Evolutionary conservation across 106 monocot genomes (phyloP).

Genomic region (Dactylorhiza incarnata): DNA sequence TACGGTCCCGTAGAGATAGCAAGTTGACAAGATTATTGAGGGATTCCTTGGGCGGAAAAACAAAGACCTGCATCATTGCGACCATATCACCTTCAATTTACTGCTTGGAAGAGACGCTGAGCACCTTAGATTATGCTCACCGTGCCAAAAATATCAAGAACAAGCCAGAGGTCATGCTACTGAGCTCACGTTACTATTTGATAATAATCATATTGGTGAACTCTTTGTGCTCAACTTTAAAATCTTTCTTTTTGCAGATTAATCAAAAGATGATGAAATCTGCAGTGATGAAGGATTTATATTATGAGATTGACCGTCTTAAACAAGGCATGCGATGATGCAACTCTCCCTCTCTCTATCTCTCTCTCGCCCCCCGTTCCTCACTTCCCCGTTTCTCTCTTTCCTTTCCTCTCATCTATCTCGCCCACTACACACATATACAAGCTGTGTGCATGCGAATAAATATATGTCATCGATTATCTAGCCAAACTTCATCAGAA

Average conservation of each 20-base stretch:
- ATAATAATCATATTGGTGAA: background rate
- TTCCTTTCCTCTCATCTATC: background rate
- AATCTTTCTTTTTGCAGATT: conserved; percentile 41
- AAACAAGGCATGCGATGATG: conserved; percentile 61
- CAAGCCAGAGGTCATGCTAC: conserved; percentile 66
- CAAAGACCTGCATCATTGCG: conserved; percentile 99
- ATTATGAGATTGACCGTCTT: conserved; percentile 91
- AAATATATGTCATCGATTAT: background rate
- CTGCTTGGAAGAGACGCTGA: conserved; percentile 96
- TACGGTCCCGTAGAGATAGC: conserved; percentile 62
- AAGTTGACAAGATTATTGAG: conserved; percentile 94
- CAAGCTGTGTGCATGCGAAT: background rate
- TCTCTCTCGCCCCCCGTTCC: background rate
- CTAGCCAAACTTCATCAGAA: background rate
- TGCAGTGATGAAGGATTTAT: conserved; percentile 91
- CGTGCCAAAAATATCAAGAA: conserved; percentile 99
- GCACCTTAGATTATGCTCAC: conserved; percentile 96
- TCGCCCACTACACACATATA: background rate
- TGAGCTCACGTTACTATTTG: background rate
- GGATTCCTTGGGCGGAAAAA: conserved; percentile 97
- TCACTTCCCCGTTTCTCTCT: background rate
- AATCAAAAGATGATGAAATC: conserved; percentile 99
- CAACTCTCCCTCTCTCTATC: background rate
- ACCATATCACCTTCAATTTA: conserved; percentile 86
- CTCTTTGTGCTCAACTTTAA: background rate